A percentile compares a stretch with the other conserved stretches of the same genome.
These are phyloP conservation scores for Arthrobotrys musiformis DNA, from an alignment of 2,329 filamentous ascomycete genomes.

Conservation along the genomic window DNA sequence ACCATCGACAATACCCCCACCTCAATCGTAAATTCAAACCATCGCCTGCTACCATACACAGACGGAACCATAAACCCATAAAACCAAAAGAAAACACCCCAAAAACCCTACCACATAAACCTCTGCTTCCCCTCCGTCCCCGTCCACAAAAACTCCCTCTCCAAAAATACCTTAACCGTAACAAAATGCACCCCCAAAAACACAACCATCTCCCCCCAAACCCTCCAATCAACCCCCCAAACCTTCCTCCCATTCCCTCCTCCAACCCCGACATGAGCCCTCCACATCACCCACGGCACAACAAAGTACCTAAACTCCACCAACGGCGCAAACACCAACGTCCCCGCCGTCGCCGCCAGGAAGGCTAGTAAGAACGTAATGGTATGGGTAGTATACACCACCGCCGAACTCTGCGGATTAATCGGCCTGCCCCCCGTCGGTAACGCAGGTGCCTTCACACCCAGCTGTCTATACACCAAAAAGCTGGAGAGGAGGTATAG, in stretches of 20 bases:
- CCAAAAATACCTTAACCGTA: slow-evolving; percentile 78
- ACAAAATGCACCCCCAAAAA: slow-evolving; percentile 72
- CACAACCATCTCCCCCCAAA: slow-evolving; percentile 76
- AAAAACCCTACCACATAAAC: slow-evolving; percentile 88
- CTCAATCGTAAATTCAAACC: too few species aligned
- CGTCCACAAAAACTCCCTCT: slow-evolving; percentile 74
- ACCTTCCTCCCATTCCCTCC: slow-evolving; percentile 20
- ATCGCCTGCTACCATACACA: neutral
- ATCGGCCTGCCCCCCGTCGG: slow-evolving; percentile 57
- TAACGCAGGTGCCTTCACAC: slow-evolving; percentile 56
- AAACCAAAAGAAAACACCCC: neutral
- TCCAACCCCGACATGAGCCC: slow-evolving; percentile 71
- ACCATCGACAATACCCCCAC: too few species aligned
- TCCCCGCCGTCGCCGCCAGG: slow-evolving; percentile 77
- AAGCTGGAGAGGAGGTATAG: slow-evolving; percentile 78
- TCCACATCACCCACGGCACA: slow-evolving; percentile 92
- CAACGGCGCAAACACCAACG: slow-evolving; percentile 85
- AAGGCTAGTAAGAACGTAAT: slow-evolving; percentile 71
- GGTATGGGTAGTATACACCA: slow-evolving; percentile 66
- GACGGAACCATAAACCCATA: neutral
- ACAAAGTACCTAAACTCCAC: slow-evolving; percentile 98
- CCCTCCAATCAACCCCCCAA: slow-evolving; percentile 62
- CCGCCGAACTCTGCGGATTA: slow-evolving; percentile 57
- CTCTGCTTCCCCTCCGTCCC: slow-evolving; percentile 72
- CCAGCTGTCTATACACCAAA: slow-evolving; percentile 74